A percentile compares a stretch with the other conserved stretches of the same genome.
These are phyloP conservation scores for Solanum ahanhuiri DNA, from an alignment of 257 asterid genomes.

Conservation along the genomic window DNA sequence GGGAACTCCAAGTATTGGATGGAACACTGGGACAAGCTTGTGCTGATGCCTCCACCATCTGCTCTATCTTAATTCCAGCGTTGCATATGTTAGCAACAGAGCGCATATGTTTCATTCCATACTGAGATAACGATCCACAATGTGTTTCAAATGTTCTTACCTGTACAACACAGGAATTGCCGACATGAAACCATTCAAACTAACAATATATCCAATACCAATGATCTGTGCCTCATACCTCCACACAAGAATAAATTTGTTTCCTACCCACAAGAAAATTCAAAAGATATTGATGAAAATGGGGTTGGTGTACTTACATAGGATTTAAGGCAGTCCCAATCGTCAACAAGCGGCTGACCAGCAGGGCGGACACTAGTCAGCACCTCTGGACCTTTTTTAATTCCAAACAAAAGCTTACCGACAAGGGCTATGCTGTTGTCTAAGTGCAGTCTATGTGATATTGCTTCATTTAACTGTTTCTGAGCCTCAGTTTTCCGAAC, in stretches of 20 bases:
- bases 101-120: slow-evolving; percentile 98
- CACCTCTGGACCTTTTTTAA: slow-evolving; percentile 50
- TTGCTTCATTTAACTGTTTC: slow-evolving; percentile 69
- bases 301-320: slow-evolving; percentile 32
- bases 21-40: slow-evolving; percentile 75
- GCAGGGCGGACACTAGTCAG: slow-evolving; percentile 45
- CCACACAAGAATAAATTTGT: not conserved
- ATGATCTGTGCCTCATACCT: not conserved
- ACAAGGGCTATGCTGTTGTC: slow-evolving; percentile 61
- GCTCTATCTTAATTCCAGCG: slow-evolving; percentile 50
- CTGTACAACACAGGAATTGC: slow-evolving; percentile 15
- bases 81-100: slow-evolving; percentile 86
- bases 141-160: slow-evolving; percentile 64
- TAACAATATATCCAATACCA: not conserved
- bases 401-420: slow-evolving; percentile 80
- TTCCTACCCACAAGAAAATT: not conserved
- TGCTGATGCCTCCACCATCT: slow-evolving; percentile 75
- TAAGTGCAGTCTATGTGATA: slow-evolving; percentile 70
- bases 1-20: slow-evolving; percentile 73
- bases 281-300: not conserved
- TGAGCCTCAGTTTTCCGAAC: slow-evolving; percentile 71
- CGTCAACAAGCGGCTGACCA: slow-evolving; percentile 82
- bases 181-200: not conserved
- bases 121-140: slow-evolving; percentile 86
- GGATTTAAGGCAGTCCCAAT: slow-evolving; percentile 88